phyloP scores from a whole-genome alignment of 179 eudicot species.

The Beta corolliflora region DNA sequence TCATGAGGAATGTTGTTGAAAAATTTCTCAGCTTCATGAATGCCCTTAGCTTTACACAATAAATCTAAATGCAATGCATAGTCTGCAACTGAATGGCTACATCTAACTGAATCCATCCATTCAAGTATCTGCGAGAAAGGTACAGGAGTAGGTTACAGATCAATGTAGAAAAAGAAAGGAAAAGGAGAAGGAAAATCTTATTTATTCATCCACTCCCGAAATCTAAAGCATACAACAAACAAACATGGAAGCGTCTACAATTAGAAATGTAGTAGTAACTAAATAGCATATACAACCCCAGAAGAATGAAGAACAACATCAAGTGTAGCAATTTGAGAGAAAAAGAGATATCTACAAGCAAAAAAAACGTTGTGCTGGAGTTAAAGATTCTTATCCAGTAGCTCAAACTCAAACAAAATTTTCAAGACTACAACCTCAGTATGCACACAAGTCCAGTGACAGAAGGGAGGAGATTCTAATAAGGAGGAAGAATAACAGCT shows the following conservation, averaged over 20 bases:
- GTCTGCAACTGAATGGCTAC: constrained; percentile 35
- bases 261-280: background rate
- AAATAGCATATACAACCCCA: background rate
- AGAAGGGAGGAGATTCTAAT: too few relatives aligned
- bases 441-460: too few relatives aligned
- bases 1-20: constrained; percentile 45
- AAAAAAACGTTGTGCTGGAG: background rate
- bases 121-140: constrained; percentile 56
- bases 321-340: background rate
- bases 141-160: constrained; percentile 4
- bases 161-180: background rate
- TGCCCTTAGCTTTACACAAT: constrained; percentile 49
- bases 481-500: too few relatives aligned
- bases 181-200: background rate
- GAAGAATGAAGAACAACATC: background rate
- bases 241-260: constrained; percentile 4
- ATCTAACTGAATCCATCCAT: constrained; percentile 54
- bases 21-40: constrained; percentile 62
- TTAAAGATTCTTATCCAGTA: background rate
- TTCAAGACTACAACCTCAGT: too few relatives aligned
- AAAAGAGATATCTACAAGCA: background rate
- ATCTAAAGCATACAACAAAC: constrained; percentile 25
- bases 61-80: constrained; percentile 52
- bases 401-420: background rate
- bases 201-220: background rate